A percentile compares a stretch with the other conserved stretches of the same genome.
These are phyloP conservation scores for Leccinellum rugosiceps DNA, from an alignment of 768 basidiomycete species.

Conservation along the genomic window DNA sequence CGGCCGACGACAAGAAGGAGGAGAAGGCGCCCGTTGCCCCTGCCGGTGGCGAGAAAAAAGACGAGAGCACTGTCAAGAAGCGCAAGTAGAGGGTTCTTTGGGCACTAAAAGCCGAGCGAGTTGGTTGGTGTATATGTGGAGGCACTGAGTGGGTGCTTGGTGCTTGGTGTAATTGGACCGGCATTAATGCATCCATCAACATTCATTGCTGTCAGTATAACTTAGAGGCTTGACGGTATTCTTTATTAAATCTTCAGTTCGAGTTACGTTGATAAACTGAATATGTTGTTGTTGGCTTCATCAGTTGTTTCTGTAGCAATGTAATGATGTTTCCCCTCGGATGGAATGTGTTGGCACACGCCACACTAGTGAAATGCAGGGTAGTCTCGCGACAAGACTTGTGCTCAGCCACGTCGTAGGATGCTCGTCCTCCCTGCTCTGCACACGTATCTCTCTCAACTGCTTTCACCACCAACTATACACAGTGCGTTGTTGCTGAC, in stretches of 20 bases:
- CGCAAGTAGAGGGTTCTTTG: slow-evolving; percentile 47
- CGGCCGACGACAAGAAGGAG: slow-evolving; percentile 63
- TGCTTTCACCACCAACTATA: slow-evolving; percentile 50
- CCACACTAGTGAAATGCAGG: neutral
- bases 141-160: slow-evolving; percentile 7
- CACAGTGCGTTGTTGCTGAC: slow-evolving; percentile 74
- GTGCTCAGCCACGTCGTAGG: neutral
- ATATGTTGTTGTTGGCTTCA: neutral
- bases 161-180: neutral
- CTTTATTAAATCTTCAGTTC: slow-evolving; percentile 7
- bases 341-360: neutral
- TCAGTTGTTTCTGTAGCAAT: slow-evolving; percentile 20
- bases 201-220: slow-evolving; percentile 9
- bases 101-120: slow-evolving; percentile 5
- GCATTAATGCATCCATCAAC: slow-evolving; percentile 1
- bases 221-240: neutral
- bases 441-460: slow-evolving; percentile 60
- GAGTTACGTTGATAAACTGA: neutral
- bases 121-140: slow-evolving; percentile 9
- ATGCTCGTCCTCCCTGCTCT: slow-evolving; percentile 74
- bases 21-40: slow-evolving; percentile 66
- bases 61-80: slow-evolving; percentile 69
- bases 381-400: neutral
- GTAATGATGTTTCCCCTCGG: slow-evolving; percentile 17
- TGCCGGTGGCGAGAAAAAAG: slow-evolving; percentile 72